Evolutionary conservation across 2,329 filamentous ascomycete genomes (phyloP), one percentile per base, ranked within the genome.

Genomic region (Chaetomiaceae sp.): DNA sequence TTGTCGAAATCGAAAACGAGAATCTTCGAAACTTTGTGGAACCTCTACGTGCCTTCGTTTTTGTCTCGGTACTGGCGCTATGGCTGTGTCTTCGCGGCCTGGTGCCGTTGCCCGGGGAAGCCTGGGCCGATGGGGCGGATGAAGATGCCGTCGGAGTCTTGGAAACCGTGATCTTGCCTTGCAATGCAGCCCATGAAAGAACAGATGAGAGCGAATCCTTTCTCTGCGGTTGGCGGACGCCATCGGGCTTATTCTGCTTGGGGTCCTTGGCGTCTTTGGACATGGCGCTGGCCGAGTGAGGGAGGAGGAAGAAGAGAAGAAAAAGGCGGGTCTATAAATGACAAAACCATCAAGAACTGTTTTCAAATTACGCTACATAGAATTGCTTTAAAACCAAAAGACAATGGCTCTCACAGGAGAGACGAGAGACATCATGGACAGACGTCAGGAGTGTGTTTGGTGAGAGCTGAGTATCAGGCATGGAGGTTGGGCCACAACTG

Each of bases 401-500:
- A 53, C 55, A 58, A 56, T 55, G 53, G 54, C 43, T 46, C 42
- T 38, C 47, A 25, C n/a, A 49, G 23, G 30, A 45, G 40, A 32
- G 38, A 41, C 47, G 18, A 34, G 20, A 34, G 36, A 16, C 14
- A 37, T 41, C 27, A 46, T 49, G 45, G 33, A 43, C 25, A 21
- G 46, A 56, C 30, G 44, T 51, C 48, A 36, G 20, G 48, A 54
- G 47, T 53, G 56, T 40, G 52, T 29, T 11, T 9, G 18, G 46
- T 36, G 37, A 44, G 36, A 48, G 50, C 51, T 54, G 49, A 36
- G 47, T 57, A 53, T 62, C 57, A 48, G 61, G 60, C 60, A 53
- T 53, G 52, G 54, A 63, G 53, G 61, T 63, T 63, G 60, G 61
- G 61, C 61, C 37, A 62, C 54, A 63, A 61, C 48, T 29, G 48